Percentiles rank a stretch among this genome's conserved stretches.
These are phyloP conservation scores for Candida corydali DNA, from an alignment of 805 yeast genomes.

Conservation along the genomic window DNA sequence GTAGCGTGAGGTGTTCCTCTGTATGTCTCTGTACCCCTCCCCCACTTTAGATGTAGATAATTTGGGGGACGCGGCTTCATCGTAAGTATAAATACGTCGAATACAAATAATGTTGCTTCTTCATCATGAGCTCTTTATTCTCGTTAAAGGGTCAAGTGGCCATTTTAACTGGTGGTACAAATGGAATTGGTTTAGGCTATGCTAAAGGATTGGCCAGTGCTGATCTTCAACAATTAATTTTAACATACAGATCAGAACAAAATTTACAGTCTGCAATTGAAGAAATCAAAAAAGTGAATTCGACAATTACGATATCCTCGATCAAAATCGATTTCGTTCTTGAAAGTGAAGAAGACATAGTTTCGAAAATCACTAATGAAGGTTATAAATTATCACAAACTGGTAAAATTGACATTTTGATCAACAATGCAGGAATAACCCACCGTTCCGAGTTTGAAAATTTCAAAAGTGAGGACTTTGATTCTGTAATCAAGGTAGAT, in stretches of 20 bases:
- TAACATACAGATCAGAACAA: constrained; percentile 35
- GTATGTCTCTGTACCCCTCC: not conserved
- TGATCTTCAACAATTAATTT: constrained; percentile 32
- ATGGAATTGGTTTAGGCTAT: constrained; percentile 54
- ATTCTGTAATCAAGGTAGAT: constrained; percentile 39
- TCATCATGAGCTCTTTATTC: constrained; percentile 16
- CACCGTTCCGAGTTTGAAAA: constrained; percentile 39
- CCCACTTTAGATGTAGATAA: constrained; percentile 1
- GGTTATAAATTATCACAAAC: constrained; percentile 24
- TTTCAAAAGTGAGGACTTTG: constrained; percentile 35
- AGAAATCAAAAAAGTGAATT: constrained; percentile 16
- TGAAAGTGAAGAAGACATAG: constrained; percentile 22
- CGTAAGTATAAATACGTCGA: not conserved
- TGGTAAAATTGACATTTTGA: constrained; percentile 36
- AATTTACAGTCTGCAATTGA: constrained; percentile 23
- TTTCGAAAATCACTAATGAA: constrained; percentile 21
- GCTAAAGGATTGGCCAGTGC: constrained; percentile 51
- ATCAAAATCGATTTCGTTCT: constrained; percentile 20
- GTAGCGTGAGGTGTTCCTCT: no score
- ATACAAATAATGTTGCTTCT: not conserved
- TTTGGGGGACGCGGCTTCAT: not conserved
- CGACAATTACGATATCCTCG: constrained; percentile 19
- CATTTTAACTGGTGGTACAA: constrained; percentile 52
- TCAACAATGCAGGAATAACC: constrained; percentile 45
- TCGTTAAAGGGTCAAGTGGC: constrained; percentile 40